Percentiles rank a stretch among this genome's conserved stretches.
These are phyloP conservation scores for Karstenula rhodostoma DNA, from an alignment of 2,329 filamentous ascomycete genomes.

Conservation along the genomic window DNA sequence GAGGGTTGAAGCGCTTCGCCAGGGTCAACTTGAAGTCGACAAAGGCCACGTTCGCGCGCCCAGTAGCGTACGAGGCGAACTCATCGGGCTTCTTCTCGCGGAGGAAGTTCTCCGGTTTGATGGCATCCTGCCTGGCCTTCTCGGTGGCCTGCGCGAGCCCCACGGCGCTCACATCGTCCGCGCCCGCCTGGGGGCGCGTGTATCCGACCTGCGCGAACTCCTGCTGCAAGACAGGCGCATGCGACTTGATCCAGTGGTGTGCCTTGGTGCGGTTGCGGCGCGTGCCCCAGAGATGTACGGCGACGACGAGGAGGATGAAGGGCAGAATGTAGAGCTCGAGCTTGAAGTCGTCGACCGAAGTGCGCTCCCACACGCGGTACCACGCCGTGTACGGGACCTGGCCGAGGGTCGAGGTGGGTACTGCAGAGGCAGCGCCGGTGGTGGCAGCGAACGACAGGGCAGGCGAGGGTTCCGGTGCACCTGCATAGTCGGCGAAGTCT, in stretches of 20 bases:
- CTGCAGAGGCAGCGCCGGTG: slow-evolving; percentile 37
- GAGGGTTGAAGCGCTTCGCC: slow-evolving; percentile 86
- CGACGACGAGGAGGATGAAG: slow-evolving; percentile 75
- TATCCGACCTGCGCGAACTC: slow-evolving; percentile 93
- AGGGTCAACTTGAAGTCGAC: slow-evolving; percentile 84
- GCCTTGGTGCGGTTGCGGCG: slow-evolving; percentile 82
- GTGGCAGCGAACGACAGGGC: slow-evolving; percentile 53
- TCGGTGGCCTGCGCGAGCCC: slow-evolving; percentile 49
- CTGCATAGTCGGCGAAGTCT: slow-evolving; percentile 97
- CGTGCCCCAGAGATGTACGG: slow-evolving; percentile 83
- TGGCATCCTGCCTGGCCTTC: slow-evolving; percentile 50
- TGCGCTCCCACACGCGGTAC: slow-evolving; percentile 96
- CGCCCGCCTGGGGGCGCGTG: slow-evolving; percentile 54
- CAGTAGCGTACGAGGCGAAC: slow-evolving; percentile 86
- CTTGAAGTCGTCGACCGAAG: slow-evolving; percentile 83
- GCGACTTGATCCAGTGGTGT: slow-evolving; percentile 78
- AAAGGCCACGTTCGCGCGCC: slow-evolving; percentile 91
- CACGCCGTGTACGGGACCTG: slow-evolving; percentile 83
- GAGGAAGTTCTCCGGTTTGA: slow-evolving; percentile 68
- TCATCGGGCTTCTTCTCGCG: slow-evolving; percentile 90
- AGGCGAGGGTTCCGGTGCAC: slow-evolving; percentile 72
- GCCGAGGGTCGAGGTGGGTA: slow-evolving; percentile 51
- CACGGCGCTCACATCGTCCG: slow-evolving; percentile 56
- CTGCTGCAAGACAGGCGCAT: slow-evolving; percentile 73
- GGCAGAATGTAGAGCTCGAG: slow-evolving; percentile 83